phyloP scores from a whole-genome alignment of 169 alveolate genomes.

The Plasmodium gaboni region DNA sequence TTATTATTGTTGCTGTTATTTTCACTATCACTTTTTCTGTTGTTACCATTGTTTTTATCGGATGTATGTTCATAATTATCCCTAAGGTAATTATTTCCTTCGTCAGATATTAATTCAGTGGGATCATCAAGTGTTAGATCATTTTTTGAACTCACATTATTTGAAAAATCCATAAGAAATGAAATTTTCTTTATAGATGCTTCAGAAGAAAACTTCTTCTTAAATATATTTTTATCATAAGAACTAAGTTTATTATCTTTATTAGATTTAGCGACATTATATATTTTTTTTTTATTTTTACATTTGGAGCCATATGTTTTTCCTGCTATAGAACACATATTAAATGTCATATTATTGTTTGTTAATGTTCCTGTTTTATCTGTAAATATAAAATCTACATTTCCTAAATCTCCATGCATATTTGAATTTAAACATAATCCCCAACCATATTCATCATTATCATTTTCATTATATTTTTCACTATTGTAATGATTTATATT shows the following conservation, averaged over 20 bases:
- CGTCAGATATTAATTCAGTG: not conserved
- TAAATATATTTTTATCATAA: constrained; percentile 1
- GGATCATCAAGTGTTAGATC: not conserved
- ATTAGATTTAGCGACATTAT: not conserved
- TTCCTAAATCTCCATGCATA: constrained; percentile 96
- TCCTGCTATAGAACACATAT: constrained; percentile 78
- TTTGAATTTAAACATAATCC: constrained; percentile 72
- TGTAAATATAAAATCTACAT: constrained; percentile 95
- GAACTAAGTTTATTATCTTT: not conserved
- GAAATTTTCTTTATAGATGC: constrained; percentile 1
- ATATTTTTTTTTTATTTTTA: constrained; percentile 5
- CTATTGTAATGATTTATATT: not conserved
- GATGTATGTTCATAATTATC: not conserved
- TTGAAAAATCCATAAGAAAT: not conserved
- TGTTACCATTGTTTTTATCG: too few relatives aligned
- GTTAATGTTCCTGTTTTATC: constrained; percentile 99
- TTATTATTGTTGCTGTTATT: not conserved
- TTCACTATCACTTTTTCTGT: not conserved
- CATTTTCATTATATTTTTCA: not conserved
- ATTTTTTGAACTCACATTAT: not conserved
- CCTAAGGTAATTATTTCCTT: not conserved
- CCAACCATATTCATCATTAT: constrained; percentile 58
- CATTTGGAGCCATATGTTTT: constrained; percentile 35
- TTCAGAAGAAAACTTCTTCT: not conserved
- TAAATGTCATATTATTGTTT: constrained; percentile 96